Base-by-base conservation (phyloP, 2,329 filamentous ascomycete species). In the Parastagonospora avenae region DNA sequence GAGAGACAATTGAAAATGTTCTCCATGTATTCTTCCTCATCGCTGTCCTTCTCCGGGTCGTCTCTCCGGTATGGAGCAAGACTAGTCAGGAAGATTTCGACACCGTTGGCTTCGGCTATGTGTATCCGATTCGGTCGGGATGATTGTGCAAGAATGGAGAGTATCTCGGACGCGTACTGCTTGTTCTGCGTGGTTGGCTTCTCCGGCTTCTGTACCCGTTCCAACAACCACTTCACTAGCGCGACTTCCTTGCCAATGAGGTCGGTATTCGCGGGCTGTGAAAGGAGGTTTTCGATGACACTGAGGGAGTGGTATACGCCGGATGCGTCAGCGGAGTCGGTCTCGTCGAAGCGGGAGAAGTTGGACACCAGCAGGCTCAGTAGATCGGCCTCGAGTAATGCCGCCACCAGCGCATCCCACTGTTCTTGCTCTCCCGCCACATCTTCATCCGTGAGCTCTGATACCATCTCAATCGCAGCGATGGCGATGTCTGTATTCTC, bases 401-500 rank as follows among this genome's bases (percentile, higher is more conserved):
- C 80, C 55, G 82, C 77, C 0, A 92, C 91, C 8, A 99, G 76
- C 1, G 76, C 79, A 54, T 89, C 85, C 91, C 92, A 97, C 64
- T 97, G 86, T 48, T 85, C 85, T 62, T 92, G 87, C 52, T 88
- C 85, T 2, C 90, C 91, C 36, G 87, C 82, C 2, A 96, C 91
- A 67, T 97, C 93, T 70, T 99, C 92, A 64, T 97, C 94, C 11
- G 91, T 95, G 60, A 97, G 78, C 76, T 99, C 94, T 48, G 85
- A 87, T 43, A 99, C 85, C 40, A 97, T 90, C 76, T 97, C 90
- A 42, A 96, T 87, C 0, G 89, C 90, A 57, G 89, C 90, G 63
- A 97, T 96, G 9, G 94, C 92, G 59, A 99, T 95, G 68, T 99
- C 94, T 0, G 92, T 93, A 71, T 99, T 99, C 65, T 99, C 94